Evolutionary conservation across 805 yeast species (phyloP).

Genomic region (Candida ovalis): DNA sequence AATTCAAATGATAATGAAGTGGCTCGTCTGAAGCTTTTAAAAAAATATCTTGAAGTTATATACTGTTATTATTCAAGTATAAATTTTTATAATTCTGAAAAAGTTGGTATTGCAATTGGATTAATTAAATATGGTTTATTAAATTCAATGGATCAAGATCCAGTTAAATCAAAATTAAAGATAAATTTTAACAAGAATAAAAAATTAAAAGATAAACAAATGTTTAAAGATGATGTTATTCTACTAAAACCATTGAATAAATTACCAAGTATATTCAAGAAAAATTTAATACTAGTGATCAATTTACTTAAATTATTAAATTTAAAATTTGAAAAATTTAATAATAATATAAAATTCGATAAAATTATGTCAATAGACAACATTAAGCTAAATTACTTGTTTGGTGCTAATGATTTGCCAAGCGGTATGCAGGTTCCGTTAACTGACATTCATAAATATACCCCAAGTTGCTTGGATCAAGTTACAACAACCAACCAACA

Average conservation of each 20-base stretch:
- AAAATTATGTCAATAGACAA: conserved; percentile 11
- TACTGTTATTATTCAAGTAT: conserved; percentile 25
- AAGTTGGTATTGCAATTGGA: conserved; percentile 25
- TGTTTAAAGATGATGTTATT: conserved; percentile 18
- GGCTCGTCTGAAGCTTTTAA: neutral
- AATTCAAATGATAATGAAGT: neutral
- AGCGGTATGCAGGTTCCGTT: conserved; percentile 26
- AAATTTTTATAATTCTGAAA: conserved; percentile 22
- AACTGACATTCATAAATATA: conserved; percentile 10
- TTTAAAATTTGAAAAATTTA: conserved; percentile 22
- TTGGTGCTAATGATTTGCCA: conserved; percentile 21
- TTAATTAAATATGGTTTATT: conserved; percentile 24
- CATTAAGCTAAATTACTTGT: conserved; percentile 14
- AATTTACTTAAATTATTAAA: conserved; percentile 19
- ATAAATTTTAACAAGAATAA: conserved; percentile 11
- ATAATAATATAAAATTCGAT: conserved; percentile 21
- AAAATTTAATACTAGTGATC: conserved; percentile 13
- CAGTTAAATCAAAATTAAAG: conserved; percentile 23
- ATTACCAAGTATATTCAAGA: conserved; percentile 16
- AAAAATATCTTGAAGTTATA: conserved; percentile 16
- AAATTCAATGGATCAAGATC: conserved; percentile 24
- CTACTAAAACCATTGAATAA: conserved; percentile 12
- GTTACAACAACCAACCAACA: neutral
- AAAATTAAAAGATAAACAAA: conserved; percentile 16
- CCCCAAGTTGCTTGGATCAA: conserved; percentile 15